Conservation (phyloP, 78 protist species). For the Pigoraptor vietnamica region DNA sequence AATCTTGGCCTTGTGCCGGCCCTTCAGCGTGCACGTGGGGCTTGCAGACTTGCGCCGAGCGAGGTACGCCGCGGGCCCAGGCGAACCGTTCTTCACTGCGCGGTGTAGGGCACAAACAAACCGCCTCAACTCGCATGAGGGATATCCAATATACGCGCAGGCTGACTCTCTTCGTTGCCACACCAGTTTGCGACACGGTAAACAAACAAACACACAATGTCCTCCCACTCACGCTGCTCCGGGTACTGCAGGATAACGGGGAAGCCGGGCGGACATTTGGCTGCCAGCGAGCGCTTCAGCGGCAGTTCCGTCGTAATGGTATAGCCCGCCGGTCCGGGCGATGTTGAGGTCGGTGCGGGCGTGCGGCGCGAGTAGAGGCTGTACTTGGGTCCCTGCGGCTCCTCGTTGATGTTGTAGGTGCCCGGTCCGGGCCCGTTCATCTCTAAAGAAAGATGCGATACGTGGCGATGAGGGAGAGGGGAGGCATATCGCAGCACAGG, state of each 20-base stretch:
- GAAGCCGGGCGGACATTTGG: background rate
- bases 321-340: background rate
- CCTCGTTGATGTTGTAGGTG: background rate
- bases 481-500: too few species aligned
- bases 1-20: background rate
- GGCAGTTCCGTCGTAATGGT: background rate
- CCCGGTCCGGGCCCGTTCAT: background rate
- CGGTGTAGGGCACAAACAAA: too few species aligned
- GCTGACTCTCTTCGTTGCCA: too few species aligned
- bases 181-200: background rate
- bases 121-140: too few species aligned
- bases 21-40: background rate
- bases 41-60: background rate
- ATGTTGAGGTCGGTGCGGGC: background rate
- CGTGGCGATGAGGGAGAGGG: too few species aligned
- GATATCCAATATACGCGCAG: too few species aligned
- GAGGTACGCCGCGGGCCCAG: background rate
- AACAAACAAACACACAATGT: background rate
- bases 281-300: background rate
- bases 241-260: background rate
- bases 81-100: background rate
- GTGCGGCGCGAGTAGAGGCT: background rate
- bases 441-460: too few species aligned
- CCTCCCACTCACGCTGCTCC: background rate
- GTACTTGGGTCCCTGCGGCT: background rate